Conservation (phyloP, 75 land plant genomes). For the Picea glauca region DNA sequence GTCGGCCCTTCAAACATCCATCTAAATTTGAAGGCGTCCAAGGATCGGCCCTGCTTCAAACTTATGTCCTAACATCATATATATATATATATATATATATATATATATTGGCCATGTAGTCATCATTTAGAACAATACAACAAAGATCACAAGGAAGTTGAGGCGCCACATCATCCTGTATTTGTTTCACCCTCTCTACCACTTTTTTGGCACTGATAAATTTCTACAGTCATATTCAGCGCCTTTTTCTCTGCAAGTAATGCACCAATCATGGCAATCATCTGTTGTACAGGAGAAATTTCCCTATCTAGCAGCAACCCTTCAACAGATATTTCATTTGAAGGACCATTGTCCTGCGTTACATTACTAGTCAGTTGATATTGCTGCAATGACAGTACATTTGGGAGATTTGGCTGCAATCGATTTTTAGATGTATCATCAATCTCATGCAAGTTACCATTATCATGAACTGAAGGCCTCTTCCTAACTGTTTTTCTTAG, state of each 20-base stretch:
- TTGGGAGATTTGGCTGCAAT: constrained; percentile 2
- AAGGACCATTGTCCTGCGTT: constrained; percentile 18
- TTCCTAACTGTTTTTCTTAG: constrained; percentile 36
- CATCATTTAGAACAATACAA: too few relatives aligned
- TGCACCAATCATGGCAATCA: constrained; percentile 89
- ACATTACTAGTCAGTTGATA: constrained; percentile 21
- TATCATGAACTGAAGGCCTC: constrained; percentile 25
- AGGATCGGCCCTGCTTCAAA: too few relatives aligned
- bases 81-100: too few relatives aligned
- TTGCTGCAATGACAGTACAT: background rate
- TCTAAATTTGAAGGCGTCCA: too few relatives aligned
- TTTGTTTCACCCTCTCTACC: too few relatives aligned
- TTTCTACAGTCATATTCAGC: constrained; percentile 26
- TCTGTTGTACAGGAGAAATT: constrained; percentile 69
- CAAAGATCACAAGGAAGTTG: too few relatives aligned
- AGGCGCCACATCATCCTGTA: too few relatives aligned
- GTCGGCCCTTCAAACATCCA: too few relatives aligned
- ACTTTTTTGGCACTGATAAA: too few relatives aligned
- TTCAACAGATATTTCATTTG: constrained; percentile 27
- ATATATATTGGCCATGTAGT: too few relatives aligned
- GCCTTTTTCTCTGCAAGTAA: constrained; percentile 81
- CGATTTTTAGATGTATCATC: constrained; percentile 45
- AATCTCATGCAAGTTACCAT: constrained; percentile 19
- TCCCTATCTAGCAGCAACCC: constrained; percentile 25
- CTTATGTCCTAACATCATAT: too few relatives aligned